phyloP scores from a whole-genome alignment of 2,329 filamentous ascomycete species.

The Stachybotrys echinatus region DNA sequence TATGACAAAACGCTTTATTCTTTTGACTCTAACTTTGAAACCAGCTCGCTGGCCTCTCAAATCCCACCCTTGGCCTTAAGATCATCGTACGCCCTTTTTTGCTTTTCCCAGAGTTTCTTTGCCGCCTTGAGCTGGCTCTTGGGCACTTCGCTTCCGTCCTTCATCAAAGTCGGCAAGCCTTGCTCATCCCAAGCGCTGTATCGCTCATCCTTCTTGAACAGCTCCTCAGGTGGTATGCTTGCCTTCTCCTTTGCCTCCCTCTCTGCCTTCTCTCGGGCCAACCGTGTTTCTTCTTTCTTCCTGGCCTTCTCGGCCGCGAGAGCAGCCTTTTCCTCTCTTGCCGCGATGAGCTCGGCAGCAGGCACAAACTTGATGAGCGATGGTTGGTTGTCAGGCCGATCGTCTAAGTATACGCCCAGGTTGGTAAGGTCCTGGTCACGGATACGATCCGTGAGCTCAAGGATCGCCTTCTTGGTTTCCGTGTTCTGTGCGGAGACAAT shows the following conservation, averaged over 20 bases:
- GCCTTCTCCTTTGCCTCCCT: constrained; percentile 53
- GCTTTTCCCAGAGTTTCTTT: constrained; percentile 82
- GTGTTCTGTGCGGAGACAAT: constrained; percentile 41
- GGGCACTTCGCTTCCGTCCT: constrained; percentile 71
- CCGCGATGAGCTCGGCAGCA: constrained; percentile 50
- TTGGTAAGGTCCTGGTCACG: constrained; percentile 78
- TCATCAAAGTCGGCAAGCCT: constrained; percentile 72
- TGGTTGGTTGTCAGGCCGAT: constrained; percentile 60
- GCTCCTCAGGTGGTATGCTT: constrained; percentile 46
- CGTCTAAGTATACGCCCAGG: constrained; percentile 82
- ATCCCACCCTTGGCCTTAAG: constrained; percentile 27
- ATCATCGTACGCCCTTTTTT: constrained; percentile 79
- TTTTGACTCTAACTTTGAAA: not conserved
- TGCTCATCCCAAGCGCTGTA: constrained; percentile 79
- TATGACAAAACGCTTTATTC: not conserved
- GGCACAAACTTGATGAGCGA: constrained; percentile 68
- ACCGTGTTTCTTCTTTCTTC: constrained; percentile 50
- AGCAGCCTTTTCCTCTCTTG: constrained; percentile 53
- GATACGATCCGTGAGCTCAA: constrained; percentile 72
- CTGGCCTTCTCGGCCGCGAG: constrained; percentile 55
- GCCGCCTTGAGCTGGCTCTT: constrained; percentile 79
- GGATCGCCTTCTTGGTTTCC: constrained; percentile 62
- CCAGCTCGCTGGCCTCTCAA: constrained; percentile 4
- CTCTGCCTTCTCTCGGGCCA: constrained; percentile 44
- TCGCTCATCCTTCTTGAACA: constrained; percentile 51